Percentiles rank a stretch among this genome's conserved stretches.
These are phyloP conservation scores for Odonthalia washingtoniensis DNA, from an alignment of 31 red algal species.

Conservation along the genomic window DNA sequence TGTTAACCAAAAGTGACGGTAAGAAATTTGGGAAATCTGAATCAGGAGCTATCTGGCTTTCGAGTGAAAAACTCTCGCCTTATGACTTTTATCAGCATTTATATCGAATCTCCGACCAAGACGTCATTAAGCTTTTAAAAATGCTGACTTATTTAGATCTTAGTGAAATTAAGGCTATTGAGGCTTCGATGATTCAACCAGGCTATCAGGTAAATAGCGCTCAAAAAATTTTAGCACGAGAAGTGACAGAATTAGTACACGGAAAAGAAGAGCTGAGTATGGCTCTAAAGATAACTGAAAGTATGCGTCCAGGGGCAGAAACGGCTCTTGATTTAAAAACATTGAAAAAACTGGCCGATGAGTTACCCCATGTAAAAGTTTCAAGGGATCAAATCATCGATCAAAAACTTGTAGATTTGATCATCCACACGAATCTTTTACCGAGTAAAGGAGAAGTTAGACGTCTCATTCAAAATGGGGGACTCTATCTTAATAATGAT, in stretches of 20 bases:
- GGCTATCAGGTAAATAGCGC: not conserved
- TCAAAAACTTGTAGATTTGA: constrained; percentile 8
- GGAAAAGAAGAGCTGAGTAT: not conserved
- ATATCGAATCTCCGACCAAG: constrained; percentile 52
- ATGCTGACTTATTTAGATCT: constrained; percentile 65
- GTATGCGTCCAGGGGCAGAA: not conserved
- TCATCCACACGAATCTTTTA: constrained; percentile 7
- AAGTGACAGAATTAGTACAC: constrained; percentile 9
- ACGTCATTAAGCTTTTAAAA: constrained; percentile 60
- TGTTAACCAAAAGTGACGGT: constrained; percentile 76
- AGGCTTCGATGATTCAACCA: constrained; percentile 7
- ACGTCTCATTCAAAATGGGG: not conserved
- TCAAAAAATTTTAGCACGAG: constrained; percentile 1
- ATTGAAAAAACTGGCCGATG: too few relatives aligned
- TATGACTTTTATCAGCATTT: constrained; percentile 88
- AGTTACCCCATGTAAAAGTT: constrained; percentile 1
- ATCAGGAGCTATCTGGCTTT: constrained; percentile 77
- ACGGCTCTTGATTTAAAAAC: too few relatives aligned
- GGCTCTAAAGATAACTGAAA: constrained; percentile 5
- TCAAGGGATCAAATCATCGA: constrained; percentile 1
- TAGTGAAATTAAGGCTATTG: constrained; percentile 40
- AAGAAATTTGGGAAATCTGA: constrained; percentile 79
- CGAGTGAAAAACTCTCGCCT: constrained; percentile 71
- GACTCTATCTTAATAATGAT: not conserved
- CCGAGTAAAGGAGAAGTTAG: not conserved